Percentiles rank a stretch among this genome's conserved stretches.
Evolutionary conservation across 1,284 basidiomycete genomes (phyloP).

Genomic region (Naganishia cerealis): DNA sequence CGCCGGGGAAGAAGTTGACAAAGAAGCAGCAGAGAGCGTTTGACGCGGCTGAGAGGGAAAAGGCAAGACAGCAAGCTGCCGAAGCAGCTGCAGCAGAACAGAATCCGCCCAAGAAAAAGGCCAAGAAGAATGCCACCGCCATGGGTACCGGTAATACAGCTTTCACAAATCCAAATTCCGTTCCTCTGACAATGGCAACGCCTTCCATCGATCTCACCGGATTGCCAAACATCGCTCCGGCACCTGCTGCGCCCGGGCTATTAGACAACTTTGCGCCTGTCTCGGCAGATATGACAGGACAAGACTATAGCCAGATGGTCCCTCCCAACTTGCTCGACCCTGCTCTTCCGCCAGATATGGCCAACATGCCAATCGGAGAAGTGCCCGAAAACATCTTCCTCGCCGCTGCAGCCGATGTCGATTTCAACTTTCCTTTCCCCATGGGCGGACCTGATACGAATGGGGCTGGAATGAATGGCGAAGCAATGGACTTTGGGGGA

Average conservation of each 20-base stretch:
- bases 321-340: conserved; percentile 19
- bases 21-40: conserved; percentile 25
- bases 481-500: neutral
- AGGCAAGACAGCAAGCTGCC: conserved; percentile 4
- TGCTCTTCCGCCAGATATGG: conserved; percentile 16
- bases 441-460: neutral
- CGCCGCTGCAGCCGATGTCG: conserved; percentile 22
- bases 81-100: neutral
- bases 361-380: conserved; percentile 26
- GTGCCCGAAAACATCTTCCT: conserved; percentile 25
- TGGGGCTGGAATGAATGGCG: neutral
- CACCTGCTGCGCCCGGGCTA: neutral
- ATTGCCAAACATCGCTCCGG: neutral
- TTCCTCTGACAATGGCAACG: neutral
- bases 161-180: neutral
- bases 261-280: neutral
- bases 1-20: conserved; percentile 18
- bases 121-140: conserved; percentile 23
- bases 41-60: conserved; percentile 18
- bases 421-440: conserved; percentile 22
- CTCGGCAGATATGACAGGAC: conserved; percentile 13
- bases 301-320: conserved; percentile 20
- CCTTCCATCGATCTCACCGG: conserved; percentile 8
- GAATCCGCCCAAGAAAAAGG: conserved; percentile 30
- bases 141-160: neutral